A percentile compares a stretch with the other conserved stretches of the same genome.
These are phyloP conservation scores for Porcisia deanei DNA, from an alignment of 208 protist genomes.

Conservation along the genomic window DNA sequence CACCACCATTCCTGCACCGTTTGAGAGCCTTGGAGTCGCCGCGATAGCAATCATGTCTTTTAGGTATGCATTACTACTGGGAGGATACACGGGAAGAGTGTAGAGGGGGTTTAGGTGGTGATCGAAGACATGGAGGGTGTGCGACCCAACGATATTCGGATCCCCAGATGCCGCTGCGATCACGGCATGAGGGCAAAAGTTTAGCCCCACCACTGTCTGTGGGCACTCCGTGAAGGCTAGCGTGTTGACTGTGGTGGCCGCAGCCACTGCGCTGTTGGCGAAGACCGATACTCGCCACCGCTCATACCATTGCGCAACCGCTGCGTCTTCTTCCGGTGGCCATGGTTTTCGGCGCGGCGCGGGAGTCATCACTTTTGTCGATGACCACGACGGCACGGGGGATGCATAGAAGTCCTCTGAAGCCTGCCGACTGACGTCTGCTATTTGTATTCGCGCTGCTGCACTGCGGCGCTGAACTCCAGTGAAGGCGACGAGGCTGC, in stretches of 20 bases:
- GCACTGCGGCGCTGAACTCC: constrained; percentile 33
- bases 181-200: constrained; percentile 32
- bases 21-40: constrained; percentile 23
- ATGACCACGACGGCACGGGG: constrained; percentile 4
- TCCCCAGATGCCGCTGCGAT: constrained; percentile 34
- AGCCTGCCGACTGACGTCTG: constrained; percentile 24
- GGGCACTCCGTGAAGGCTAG: constrained; percentile 32
- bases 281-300: constrained; percentile 27
- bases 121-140: constrained; percentile 39
- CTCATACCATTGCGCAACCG: constrained; percentile 23
- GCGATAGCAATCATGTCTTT: constrained; percentile 47
- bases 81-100: constrained; percentile 28
- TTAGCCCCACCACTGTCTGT: constrained; percentile 23
- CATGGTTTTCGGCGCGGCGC: constrained; percentile 12
- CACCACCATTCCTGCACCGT: constrained; percentile 29
- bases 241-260: constrained; percentile 5
- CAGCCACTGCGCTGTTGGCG: constrained; percentile 6
- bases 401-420: constrained; percentile 12
- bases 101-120: constrained; percentile 24
- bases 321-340: constrained; percentile 22
- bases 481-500: constrained; percentile 52
- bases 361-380: background rate
- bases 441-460: constrained; percentile 33
- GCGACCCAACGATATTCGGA: constrained; percentile 26
- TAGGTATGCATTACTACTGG: constrained; percentile 32